phyloP scores from a whole-genome alignment of 176 grass and related monocot species.

The Ensete ventricosum region DNA sequence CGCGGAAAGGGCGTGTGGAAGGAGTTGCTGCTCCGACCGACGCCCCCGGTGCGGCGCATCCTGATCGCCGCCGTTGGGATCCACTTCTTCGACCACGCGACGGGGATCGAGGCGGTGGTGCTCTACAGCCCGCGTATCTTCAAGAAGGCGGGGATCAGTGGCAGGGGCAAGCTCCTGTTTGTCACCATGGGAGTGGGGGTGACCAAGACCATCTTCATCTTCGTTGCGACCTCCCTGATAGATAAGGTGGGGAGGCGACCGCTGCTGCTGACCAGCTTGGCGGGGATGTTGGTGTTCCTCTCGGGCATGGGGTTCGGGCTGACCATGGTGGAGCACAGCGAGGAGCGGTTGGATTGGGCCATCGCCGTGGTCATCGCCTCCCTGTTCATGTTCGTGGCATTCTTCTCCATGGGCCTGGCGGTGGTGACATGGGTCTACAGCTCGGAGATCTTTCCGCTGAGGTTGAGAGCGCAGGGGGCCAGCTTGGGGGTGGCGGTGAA shows the following conservation, averaged over 20 bases:
- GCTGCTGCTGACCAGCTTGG: constrained; percentile 26
- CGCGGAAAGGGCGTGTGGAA: constrained; percentile 31
- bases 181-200: constrained; percentile 41
- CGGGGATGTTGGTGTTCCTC: constrained; percentile 35
- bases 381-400: constrained; percentile 23
- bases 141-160: constrained; percentile 27
- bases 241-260: constrained; percentile 31
- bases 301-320: constrained; percentile 24
- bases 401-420: constrained; percentile 41
- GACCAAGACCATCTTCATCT: constrained; percentile 41
- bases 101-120: constrained; percentile 45
- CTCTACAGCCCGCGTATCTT: constrained; percentile 50
- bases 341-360: constrained; percentile 15
- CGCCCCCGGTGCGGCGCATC: constrained; percentile 22
- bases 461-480: constrained; percentile 39
- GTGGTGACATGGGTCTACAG: constrained; percentile 35
- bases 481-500: constrained; percentile 41
- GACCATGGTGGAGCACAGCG: constrained; percentile 24
- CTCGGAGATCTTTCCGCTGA: constrained; percentile 43
- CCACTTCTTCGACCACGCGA: constrained; percentile 44
- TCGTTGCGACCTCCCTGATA: constrained; percentile 22
- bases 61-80: constrained; percentile 30
- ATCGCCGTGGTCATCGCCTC: constrained; percentile 22
- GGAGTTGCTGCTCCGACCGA: constrained; percentile 38
- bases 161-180: constrained; percentile 16